Evolutionary conservation across 495 filamentous ascomycete species (phyloP).

Genomic region (Penicillium coffeae): DNA sequence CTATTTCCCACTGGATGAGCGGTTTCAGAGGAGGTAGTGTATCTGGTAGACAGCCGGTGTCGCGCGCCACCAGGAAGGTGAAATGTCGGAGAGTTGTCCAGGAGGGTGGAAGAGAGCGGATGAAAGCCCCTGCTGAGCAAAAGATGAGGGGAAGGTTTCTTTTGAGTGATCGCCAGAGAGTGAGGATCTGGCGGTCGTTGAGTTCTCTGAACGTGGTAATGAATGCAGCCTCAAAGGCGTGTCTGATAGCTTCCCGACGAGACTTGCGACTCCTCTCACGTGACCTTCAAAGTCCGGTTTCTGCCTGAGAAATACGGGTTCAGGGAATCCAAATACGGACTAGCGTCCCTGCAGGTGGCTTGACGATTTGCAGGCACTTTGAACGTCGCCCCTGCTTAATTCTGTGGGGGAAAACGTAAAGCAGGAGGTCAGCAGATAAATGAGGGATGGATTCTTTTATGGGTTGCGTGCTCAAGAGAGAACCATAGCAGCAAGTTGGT

Average conservation of each 20-base stretch:
- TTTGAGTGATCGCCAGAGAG: neutral
- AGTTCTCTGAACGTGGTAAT: neutral
- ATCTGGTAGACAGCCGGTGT: neutral
- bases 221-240: neutral
- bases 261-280: neutral
- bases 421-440: too few relatives aligned
- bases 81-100: neutral
- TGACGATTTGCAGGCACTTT: slow-evolving; percentile 12
- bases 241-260: neutral
- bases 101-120: neutral
- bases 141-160: neutral
- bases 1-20: neutral
- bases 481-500: too few relatives aligned
- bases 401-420: too few relatives aligned
- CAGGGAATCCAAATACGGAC: neutral
- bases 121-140: too few relatives aligned
- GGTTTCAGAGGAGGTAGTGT: neutral
- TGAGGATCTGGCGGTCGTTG: neutral
- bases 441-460: too few relatives aligned
- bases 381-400: too few relatives aligned
- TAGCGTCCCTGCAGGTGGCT: neutral
- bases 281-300: neutral
- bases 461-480: too few relatives aligned
- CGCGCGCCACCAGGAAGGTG: neutral
- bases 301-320: neutral